A percentile compares a stretch with the other conserved stretches of the same genome.
These are phyloP conservation scores for Aspergillus chevalieri DNA, from an alignment of 2,329 filamentous ascomycete genomes.

Conservation along the genomic window DNA sequence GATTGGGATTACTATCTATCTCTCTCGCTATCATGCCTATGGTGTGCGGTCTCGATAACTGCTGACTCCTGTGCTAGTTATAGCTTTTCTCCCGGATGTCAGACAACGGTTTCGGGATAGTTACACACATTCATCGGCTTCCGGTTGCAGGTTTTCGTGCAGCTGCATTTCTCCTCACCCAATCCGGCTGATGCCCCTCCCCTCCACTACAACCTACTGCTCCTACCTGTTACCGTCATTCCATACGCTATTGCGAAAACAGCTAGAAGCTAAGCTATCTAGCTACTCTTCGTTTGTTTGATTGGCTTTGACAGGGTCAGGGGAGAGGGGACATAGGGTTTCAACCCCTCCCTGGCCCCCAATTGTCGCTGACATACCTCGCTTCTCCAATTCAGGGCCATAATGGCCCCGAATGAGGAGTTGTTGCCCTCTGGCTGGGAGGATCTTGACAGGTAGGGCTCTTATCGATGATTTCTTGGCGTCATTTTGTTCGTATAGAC, in stretches of 20 bases:
- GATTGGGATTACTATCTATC: not conserved
- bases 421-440: slow-evolving; percentile 37
- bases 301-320: not conserved
- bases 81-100: too few relatives aligned
- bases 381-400: slow-evolving; percentile 30
- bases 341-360: not conserved
- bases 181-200: too few relatives aligned
- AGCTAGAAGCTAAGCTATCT: not conserved
- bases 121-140: too few relatives aligned
- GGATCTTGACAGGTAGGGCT: slow-evolving; percentile 34
- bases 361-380: slow-evolving; percentile 6
- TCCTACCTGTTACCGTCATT: not conserved
- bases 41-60: too few relatives aligned
- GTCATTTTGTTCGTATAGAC: slow-evolving; percentile 31
- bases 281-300: not conserved
- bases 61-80: too few relatives aligned
- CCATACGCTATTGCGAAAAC: not conserved
- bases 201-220: not conserved
- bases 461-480: not conserved
- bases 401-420: slow-evolving; percentile 37
- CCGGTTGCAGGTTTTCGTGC: not conserved
- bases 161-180: not conserved
- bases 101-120: too few relatives aligned
- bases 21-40: not conserved
- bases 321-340: not conserved